Evolutionary conservation across 768 basidiomycete species (phyloP).

Genomic region (Pisolithus sp.): DNA sequence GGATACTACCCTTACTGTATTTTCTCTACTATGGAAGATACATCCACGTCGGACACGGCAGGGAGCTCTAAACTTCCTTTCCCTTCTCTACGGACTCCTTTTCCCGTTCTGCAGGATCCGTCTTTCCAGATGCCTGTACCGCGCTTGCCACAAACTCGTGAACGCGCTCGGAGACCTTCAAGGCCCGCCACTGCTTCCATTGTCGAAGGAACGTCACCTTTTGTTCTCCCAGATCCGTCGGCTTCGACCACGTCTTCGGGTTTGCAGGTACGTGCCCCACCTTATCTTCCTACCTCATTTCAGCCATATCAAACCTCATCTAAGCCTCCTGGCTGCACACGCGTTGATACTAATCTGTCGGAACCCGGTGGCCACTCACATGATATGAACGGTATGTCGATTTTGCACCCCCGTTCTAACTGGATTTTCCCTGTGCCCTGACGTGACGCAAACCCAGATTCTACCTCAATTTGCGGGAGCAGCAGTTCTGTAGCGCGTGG

Average conservation of each 20-base stretch:
- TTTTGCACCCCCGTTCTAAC: slow-evolving; percentile 1
- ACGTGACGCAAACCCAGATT: slow-evolving; percentile 9
- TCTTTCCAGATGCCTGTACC: slow-evolving; percentile 29
- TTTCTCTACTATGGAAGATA: slow-evolving; percentile 13
- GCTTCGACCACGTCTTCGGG: slow-evolving; percentile 2
- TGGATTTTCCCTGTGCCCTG: slow-evolving; percentile 17
- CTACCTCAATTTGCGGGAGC: neutral
- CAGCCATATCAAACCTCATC: neutral
- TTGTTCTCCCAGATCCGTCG: slow-evolving; percentile 37
- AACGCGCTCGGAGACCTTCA: slow-evolving; percentile 23
- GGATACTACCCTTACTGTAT: neutral
- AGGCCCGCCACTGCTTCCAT: slow-evolving; percentile 41
- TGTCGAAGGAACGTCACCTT: slow-evolving; percentile 31
- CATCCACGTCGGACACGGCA: neutral
- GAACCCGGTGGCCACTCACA: slow-evolving; percentile 9
- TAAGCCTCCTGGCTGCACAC: slow-evolving; percentile 5
- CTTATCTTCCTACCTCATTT: neutral
- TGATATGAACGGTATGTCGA: slow-evolving; percentile 18
- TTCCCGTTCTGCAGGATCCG: slow-evolving; percentile 19
- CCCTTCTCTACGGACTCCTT: slow-evolving; percentile 15
- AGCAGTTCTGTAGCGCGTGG: neutral
- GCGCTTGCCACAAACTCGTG: slow-evolving; percentile 24
- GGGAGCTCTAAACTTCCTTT: slow-evolving; percentile 6
- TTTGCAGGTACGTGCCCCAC: slow-evolving; percentile 6
- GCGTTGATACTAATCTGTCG: slow-evolving; percentile 6